Evolutionary conservation across 1,284 basidiomycete genomes (phyloP).

Genomic region (Afroboletus lepidellus): DNA sequence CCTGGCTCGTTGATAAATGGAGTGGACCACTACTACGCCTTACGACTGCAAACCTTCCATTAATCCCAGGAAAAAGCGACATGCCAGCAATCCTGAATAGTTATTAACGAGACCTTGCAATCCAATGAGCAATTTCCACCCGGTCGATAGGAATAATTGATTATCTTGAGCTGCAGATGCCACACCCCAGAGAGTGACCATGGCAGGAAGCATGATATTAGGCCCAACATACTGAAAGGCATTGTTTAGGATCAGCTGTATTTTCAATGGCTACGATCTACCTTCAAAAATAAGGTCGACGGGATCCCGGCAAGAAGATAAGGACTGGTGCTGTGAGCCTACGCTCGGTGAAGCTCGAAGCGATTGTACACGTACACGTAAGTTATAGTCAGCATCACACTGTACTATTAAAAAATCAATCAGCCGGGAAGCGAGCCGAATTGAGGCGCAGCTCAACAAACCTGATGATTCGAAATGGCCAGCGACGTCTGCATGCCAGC

Average conservation of each 20-base stretch:
- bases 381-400: background rate
- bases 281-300: constrained; percentile 57
- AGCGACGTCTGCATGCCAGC: background rate
- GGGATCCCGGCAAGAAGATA: constrained; percentile 60
- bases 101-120: constrained; percentile 48
- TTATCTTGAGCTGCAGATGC: constrained; percentile 54
- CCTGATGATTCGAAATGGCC: background rate
- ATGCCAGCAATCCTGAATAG: constrained; percentile 54
- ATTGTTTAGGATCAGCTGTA: background rate
- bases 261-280: constrained; percentile 17
- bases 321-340: constrained; percentile 36
- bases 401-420: background rate
- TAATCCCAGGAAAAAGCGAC: constrained; percentile 65
- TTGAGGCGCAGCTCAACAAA: background rate
- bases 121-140: constrained; percentile 5
- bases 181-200: constrained; percentile 60
- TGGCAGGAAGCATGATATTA: constrained; percentile 52
- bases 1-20: constrained; percentile 34
- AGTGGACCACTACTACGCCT: constrained; percentile 48
- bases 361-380: background rate
- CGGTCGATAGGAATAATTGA: background rate
- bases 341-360: background rate
- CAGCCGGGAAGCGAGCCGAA: background rate
- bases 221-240: constrained; percentile 50
- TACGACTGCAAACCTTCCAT: constrained; percentile 47